Evolutionary conservation across 2,329 filamentous ascomycete species (phyloP), one percentile per base, ranked within the genome.

Genomic region (Fusarium albosuccineum): DNA sequence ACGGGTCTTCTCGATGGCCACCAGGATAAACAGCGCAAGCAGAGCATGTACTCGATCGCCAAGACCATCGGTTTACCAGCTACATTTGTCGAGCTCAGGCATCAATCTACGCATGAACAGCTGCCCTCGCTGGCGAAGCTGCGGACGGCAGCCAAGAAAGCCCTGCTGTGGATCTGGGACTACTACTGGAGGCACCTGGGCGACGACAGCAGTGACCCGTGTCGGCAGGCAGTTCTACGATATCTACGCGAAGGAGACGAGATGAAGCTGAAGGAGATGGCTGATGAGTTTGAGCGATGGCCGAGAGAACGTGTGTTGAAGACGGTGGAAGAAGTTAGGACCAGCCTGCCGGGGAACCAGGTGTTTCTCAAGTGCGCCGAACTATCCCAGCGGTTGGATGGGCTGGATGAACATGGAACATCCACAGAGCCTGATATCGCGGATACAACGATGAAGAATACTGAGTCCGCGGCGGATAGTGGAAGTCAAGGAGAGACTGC

Each of bases 61-160:
- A 89, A 87, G 76, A 87, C 85, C 39, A 87, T 93, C 59, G 89
- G 87, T 1, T 80, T 94, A 59, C 91, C 91, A 1, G 88, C 90
- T 1, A 90, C 91, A 0, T 97, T 97, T 78, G 93, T 97, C 55
- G 94, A 97, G 82, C 83, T 97, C 60, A 88, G 94, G 45, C 94
- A 97, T 77, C 92, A 97, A 80, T 92, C 92, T 42, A 97, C 94
- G 40, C 94, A 98, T 77, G 92, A 97, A 77, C 92, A 94, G 75
- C 82, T 97, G 58, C 94, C 94, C 0, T 89, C 90, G 1, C 82
- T 97, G 54, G 84, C 87, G 10, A 89, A 93, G 66, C 82, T 97
- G 64, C 87, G 93, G 53, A 85, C 85, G 36, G 91, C 91, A 2
- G 88, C 91, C 2, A 81, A 84, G 66, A 88, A 91, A 71, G 92